Evolutionary conservation across 2,329 filamentous ascomycete genomes (phyloP), one percentile per base, ranked within the genome.

Genomic region (Fusarium sp.): DNA sequence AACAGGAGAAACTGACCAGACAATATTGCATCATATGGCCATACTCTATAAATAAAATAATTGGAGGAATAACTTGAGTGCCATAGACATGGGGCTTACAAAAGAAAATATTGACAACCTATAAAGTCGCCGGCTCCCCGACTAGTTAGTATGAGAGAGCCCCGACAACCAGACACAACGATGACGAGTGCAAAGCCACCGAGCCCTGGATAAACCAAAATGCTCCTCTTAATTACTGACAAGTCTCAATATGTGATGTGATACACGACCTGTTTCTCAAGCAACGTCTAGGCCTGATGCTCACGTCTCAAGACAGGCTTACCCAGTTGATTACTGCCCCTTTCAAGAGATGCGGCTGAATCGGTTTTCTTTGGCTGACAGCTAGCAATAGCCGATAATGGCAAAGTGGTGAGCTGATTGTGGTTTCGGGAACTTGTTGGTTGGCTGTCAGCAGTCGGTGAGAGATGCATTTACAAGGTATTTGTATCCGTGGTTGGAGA

Each of bases 361-460:
- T 42, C 45, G 42, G 15, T 35, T 15, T 39, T 61, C 61, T 48
- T 36, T 64, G 57, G 44, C 57, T 64, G 57, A 58, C 57, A 51
- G 47, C 41, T 52, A 48, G 61, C 49, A 58, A 48, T 49, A 44
- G 44, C 58, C 35, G 45, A 60, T 67, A 41, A 54, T 56, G 48
- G 49, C 55, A 67, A 74, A 36, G 59, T 72, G 56, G 45, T 74
- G 72, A 75, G 72, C 72, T 73, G 71, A 69, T 68, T 60, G 55
- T 72, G 59, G 72, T 57, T 72, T 74, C 49, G 42, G 55, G 52
- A 54, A 44, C 39, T 45, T 69, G 72, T 73, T 75, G 72, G 68
- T 74, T 75, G 72, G 68, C 44, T 75, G 48, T 72, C 55, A 63
- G 72, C 59, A 59, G 58, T 59, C 60, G 69, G 60, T 55, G 47